These are phyloP conservation scores for Trypanosoma theileri DNA, from an alignment of 208 protist species.

Conservation along the genomic window DNA sequence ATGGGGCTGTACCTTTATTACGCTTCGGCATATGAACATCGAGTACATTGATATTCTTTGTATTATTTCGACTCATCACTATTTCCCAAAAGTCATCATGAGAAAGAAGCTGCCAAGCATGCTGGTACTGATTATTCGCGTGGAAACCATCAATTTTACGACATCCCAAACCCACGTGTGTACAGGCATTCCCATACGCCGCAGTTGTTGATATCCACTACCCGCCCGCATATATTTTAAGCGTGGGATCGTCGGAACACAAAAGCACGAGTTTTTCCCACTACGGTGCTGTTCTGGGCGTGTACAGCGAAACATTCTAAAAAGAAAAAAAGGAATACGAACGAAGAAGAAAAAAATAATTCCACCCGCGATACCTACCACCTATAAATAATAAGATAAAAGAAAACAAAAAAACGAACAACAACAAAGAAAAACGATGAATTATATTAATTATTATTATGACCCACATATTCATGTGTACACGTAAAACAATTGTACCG, in stretches of 20 bases:
- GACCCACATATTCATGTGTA: too few species aligned
- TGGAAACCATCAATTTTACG: conserved; percentile 76
- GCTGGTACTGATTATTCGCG: conserved; percentile 85
- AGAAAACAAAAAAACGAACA: too few species aligned
- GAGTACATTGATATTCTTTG: conserved; percentile 87
- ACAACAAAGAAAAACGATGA: too few species aligned
- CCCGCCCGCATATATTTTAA: conserved; percentile 69
- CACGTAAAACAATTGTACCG: too few species aligned
- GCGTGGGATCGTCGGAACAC: conserved; percentile 77
- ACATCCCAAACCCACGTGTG: conserved; percentile 57
- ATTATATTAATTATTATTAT: too few species aligned
- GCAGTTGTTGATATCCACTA: conserved; percentile 62
- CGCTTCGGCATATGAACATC: conserved; percentile 92
- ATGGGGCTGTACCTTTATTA: conserved; percentile 89
- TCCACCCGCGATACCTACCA: too few species aligned
- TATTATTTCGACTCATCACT: conserved; percentile 90
- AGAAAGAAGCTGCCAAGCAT: conserved; percentile 87
- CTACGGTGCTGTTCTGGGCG: conserved; percentile 53
- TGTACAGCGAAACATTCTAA: conserved; percentile 61
- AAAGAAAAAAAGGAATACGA: too few species aligned
- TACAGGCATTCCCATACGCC: conserved; percentile 77
- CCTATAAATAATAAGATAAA: too few species aligned
- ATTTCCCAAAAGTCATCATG: conserved; percentile 90
- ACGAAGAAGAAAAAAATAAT: too few species aligned
- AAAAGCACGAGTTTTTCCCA: conserved; percentile 82